Evolutionary conservation across 441 rosid species (phyloP), one percentile per base, ranked within the genome.

Genomic region (Adansonia grandidieri): DNA sequence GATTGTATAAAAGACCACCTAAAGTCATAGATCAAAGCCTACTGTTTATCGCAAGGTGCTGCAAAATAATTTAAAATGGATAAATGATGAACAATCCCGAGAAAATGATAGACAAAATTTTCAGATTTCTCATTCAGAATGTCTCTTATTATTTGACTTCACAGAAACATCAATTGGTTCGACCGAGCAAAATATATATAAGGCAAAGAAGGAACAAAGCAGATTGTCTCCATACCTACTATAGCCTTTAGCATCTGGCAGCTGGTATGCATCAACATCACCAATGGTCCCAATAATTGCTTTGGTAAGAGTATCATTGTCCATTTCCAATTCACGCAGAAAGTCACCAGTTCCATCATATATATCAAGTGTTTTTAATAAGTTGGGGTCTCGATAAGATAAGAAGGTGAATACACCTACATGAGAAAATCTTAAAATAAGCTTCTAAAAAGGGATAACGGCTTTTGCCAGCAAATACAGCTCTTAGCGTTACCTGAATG

Each of bases 181-280:
- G 24, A 13, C 50, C 42, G 17, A 32, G 44, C 58, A 20, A 15
- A 58, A 9, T 44, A 58, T 1, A 64, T 37, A 50, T 4, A 66
- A 10, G 5, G 78, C 28, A 48, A 37, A 51, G 13, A 47, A 14
- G 79, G 77, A 66, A 75, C 66, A 60, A 53, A 56, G 69, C 78
- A 64, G 50, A 48, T 60, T 5, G 4, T 56, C 24, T 62, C 15
- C 72, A 44, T 88, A 93, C 99, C 97, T 91, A 75, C 92, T 94
- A 70, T 92, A 96, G 84, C 99, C 99, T 86, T 94, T 96, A 75
- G 99, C 98, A 90, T 94, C 99, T 28, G 99, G 97, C 42, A 96
- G 92, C 86, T 96, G 97, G 86, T 96, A 96, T 5, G 97, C 77
- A 89, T 96, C 98, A 53, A 94, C 93, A 53, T 94, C 97, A 14